A percentile compares a stretch with the other conserved stretches of the same genome.
These are phyloP conservation scores for Detonula confervacea DNA, from an alignment of 352 stramenopile species.

Conservation along the genomic window DNA sequence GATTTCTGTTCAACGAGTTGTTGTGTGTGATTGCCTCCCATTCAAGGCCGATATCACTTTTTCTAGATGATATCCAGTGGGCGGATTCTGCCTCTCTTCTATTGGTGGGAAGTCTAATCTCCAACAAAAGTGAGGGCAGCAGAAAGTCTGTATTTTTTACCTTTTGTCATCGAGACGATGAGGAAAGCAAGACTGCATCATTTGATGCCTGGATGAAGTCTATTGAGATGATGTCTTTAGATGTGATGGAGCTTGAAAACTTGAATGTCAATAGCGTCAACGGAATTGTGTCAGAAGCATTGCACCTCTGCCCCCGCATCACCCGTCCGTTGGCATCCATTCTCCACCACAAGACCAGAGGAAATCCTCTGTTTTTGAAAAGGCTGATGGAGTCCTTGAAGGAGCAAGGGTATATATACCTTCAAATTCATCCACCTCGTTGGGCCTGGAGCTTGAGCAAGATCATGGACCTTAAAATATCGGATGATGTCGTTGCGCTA, in stretches of 20 bases:
- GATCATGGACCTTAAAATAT: conserved; percentile 38
- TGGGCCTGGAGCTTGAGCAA: conserved; percentile 43
- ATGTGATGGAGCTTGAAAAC: conserved; percentile 31
- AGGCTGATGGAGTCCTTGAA: conserved; percentile 25
- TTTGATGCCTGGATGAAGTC: conserved; percentile 24
- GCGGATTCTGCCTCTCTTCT: conserved; percentile 32
- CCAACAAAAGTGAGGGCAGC: conserved; percentile 9
- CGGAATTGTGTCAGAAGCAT: conserved; percentile 37
- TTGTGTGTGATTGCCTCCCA: conserved; percentile 14
- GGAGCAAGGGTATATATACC: conserved; percentile 26
- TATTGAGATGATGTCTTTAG: conserved; percentile 21
- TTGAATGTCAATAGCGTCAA: conserved; percentile 33
- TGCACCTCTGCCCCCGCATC: conserved; percentile 36
- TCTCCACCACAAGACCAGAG: conserved; percentile 35
- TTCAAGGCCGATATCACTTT: conserved; percentile 22
- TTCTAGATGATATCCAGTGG: conserved; percentile 48
- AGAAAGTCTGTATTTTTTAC: conserved; percentile 26
- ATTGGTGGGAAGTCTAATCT: conserved; percentile 26
- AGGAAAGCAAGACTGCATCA: not conserved
- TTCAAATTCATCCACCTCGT: conserved; percentile 17
- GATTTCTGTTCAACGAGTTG: conserved; percentile 20
- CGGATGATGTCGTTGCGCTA: conserved; percentile 40
- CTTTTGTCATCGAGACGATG: conserved; percentile 41
- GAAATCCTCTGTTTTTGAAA: conserved; percentile 37
- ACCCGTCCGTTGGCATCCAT: conserved; percentile 41